These are phyloP conservation scores for Trametes gibbosa DNA, from an alignment of 768 basidiomycete genomes.

Conservation along the genomic window DNA sequence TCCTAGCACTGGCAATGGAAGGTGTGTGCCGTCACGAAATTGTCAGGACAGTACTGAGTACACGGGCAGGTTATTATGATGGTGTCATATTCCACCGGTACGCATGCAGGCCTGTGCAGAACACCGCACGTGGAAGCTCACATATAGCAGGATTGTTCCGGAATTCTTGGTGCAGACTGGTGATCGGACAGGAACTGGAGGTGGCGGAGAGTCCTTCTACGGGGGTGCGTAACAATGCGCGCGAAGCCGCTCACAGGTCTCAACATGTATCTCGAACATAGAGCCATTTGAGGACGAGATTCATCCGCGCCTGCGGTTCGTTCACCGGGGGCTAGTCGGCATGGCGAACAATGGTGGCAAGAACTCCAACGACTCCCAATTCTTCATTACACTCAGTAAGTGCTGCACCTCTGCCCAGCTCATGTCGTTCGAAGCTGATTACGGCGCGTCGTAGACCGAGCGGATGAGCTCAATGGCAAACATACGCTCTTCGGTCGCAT, in stretches of 20 bases:
- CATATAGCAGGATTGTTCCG: constrained; percentile 65
- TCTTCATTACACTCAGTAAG: constrained; percentile 88
- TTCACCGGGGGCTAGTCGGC: constrained; percentile 86
- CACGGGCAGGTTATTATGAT: constrained; percentile 83
- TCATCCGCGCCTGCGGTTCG: constrained; percentile 85
- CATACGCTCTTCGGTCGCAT: constrained; percentile 93
- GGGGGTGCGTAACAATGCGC: constrained; percentile 53
- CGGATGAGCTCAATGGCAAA: constrained; percentile 91
- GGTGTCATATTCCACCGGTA: constrained; percentile 93
- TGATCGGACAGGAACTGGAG: constrained; percentile 88
- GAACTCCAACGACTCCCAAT: constrained; percentile 92
- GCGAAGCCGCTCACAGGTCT: too few relatives aligned
- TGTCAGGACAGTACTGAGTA: neutral
- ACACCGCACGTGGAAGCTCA: neutral
- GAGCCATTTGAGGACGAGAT: constrained; percentile 95
- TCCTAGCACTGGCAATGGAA: constrained; percentile 85
- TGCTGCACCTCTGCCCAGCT: neutral
- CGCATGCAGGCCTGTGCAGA: neutral
- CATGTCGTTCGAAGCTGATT: neutral
- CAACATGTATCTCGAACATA: constrained; percentile 24
- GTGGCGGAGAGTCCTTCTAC: constrained; percentile 92
- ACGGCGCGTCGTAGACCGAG: constrained; percentile 54
- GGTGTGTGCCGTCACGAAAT: constrained; percentile 46
- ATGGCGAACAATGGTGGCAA: constrained; percentile 92
- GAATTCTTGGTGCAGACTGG: constrained; percentile 94